Conservation (phyloP, 371 early-diverging fungal species). For the Mortierella sp. region DNA sequence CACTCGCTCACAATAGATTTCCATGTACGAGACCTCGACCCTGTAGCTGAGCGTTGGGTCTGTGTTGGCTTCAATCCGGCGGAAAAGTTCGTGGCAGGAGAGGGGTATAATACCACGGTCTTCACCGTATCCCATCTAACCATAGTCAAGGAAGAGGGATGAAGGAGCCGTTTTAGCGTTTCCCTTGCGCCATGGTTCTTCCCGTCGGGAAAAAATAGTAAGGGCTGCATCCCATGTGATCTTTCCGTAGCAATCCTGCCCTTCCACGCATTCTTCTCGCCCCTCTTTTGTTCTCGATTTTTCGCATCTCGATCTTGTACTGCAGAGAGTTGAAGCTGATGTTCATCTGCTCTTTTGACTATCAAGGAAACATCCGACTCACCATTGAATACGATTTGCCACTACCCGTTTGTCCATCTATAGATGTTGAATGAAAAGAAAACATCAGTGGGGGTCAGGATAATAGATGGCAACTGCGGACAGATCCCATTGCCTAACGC, state of each 20-base stretch:
- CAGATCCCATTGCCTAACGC: constrained; percentile 2
- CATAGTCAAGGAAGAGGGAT: neutral
- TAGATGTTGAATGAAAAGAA: constrained; percentile 4
- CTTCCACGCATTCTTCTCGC: neutral
- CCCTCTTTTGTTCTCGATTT: neutral
- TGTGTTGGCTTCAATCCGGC: constrained; percentile 65
- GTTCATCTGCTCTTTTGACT: constrained; percentile 9
- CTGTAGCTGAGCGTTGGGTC: constrained; percentile 73
- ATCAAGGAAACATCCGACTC: constrained; percentile 26
- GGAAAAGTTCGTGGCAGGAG: constrained; percentile 85
- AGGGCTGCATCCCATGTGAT: neutral
- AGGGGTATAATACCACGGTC: constrained; percentile 90
- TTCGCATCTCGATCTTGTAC: constrained; percentile 6
- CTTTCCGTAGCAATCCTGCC: neutral
- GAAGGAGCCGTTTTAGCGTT: neutral
- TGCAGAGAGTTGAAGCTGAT: neutral
- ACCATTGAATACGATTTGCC: constrained; percentile 92
- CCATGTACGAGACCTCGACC: constrained; percentile 91
- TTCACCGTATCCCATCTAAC: constrained; percentile 78
- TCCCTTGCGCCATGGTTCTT: constrained; percentile 7
- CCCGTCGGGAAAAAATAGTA: constrained; percentile 5
- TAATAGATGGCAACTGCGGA: constrained; percentile 7
- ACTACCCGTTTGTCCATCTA: constrained; percentile 91
- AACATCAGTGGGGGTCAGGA: neutral
- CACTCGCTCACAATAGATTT: constrained; percentile 91